Base-by-base conservation (phyloP, 305 asterid genomes). In the Solanum hybrid region DNA sequence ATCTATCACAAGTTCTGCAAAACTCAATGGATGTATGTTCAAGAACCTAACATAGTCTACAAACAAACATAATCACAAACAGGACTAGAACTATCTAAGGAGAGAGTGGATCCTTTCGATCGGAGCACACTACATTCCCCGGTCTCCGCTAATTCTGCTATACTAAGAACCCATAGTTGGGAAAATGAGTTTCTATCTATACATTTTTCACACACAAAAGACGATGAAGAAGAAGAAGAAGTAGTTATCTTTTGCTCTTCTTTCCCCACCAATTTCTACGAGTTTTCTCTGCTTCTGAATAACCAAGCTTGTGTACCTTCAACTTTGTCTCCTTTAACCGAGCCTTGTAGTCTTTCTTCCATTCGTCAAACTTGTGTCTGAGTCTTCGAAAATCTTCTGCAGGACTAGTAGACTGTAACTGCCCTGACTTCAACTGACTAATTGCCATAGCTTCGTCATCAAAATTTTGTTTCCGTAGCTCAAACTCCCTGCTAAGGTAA, bases 211-310 rank as follows among this genome's bases (percentile, higher is more conserved):
- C 88, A 84, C 88, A 84, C 39, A 22, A 32, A 51, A 32, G 33
- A 86, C 3, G 10, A 61, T 1, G n/a, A 32, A 1, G 68, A 80
- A 37, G 70, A 79, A 72, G 72, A 88, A 10, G 86, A 34, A 88
- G 89, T 90, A 93, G 79, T 24, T 26, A 75, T 92, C 90, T 89
- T 89, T 90, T 93, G 95, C 93, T 90, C 87, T 86, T 86, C 95
- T 89, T 95, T 87, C 98, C 98, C 99, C 98, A 98, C 99, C 99
- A 98, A 37, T 70, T 93, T 39, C 92, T 95, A 93, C 93, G 95
- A 92, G 94, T 98, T 68, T 92, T 86, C 79, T 86, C 92, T 39
- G 89, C 32, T 32, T 97, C 98, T 10, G 88, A 88, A 77, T 92
- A 89, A 68, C 95, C 98, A 91, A 92, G 89, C 92, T 92, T 95